Evolutionary conservation across 176 grass and related monocot genomes (phyloP), one percentile per base, ranked within the genome.

Genomic region (Carex cristatella): DNA sequence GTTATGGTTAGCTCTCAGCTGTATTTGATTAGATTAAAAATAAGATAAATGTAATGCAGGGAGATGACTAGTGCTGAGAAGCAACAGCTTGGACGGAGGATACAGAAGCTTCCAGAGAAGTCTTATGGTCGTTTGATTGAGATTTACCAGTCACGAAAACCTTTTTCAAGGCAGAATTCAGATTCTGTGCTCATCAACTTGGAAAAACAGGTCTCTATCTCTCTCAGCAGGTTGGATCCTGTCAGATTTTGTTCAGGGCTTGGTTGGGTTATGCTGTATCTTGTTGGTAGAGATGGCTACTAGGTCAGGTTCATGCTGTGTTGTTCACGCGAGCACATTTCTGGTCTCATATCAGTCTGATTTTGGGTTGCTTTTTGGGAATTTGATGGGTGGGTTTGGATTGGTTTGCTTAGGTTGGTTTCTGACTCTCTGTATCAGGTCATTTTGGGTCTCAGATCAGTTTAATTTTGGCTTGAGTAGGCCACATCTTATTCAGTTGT

Each of bases 51-150:
- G 59, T 80, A 83, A 79, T 85, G 74, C 86, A 97, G 94, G 81
- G 46, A 78, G 65, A 97, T 97, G 90, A 97, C 83, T 55, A 68
- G 44, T 35, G 74, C 79, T 79, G 94, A 97, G 90, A 97, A 91
- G 89, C 74, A 85, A 70, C 85, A 87, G 57, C 94, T 97, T 7
- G 68, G 86, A 59, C 76, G 69, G 61, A 83, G 82, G 73, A 92
- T 97, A 80, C 87, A 80, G 66, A 91, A 92, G 84, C 92, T 94
- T 74, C 92, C 94, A 73, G 86, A 85, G 67, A 89, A 86, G 44
- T 70, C 90, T 66, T 65, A 91, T 65, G 74, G 87, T 87, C 81
- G 82, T 30, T 56, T 92, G 42, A 85, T 88, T 69, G 92, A 91
- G 66, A 89, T 94, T 62, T 32, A 92, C 80, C 62, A 79, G 58